Base-by-base conservation (phyloP, 2,329 filamentous ascomycete genomes). In the Emergomyces africanus region DNA sequence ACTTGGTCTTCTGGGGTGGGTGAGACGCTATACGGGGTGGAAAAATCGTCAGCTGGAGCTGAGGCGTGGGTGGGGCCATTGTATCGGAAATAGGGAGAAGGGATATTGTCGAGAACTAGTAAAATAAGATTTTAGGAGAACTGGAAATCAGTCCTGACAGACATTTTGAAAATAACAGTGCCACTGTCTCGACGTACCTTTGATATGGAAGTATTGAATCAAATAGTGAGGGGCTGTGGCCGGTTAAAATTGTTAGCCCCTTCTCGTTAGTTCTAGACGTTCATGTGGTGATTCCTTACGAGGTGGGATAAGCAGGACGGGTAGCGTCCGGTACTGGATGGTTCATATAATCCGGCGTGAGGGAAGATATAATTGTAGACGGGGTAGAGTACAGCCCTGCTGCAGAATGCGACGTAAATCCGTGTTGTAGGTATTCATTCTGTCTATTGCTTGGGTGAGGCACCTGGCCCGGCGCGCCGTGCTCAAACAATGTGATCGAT, bases 1-100 rank as follows among this genome's bases (percentile, higher is more conserved):
- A 89, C 84, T 64, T 83, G 72, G 54, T 74, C 74, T 30, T 73
- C 71, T n/a, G 68, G 68, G 25, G 74, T 74, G 59, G 72, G 68
- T 10, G 70, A 63, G 15, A 51, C 58, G 49, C 41, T 49, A 46
- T 57, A 59, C 25, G 48, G 53, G 35, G 59, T 48, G 44, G 56
- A 41, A 39, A 54, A 44, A 14, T 42, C 37, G 18, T 55, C 59
- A 20, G 58, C 39, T n/a, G 54, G 48, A 49, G 53, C 23, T 30
- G 48, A 35, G 51, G 35, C 15, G 4, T 55, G n/a, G 30, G 58
- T 15, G 30, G 58, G 14, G 25, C 54, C 37, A 20, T 57, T 49
- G 28, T 14, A 39, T 57, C 55, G 23, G 41, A 28, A 5, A 20
- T 37, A 25, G 55, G 42, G 55, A 49, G 30, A 48, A 57, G 8